phyloP scores from a whole-genome alignment of 805 yeast species.

The Starmerella khaoyaiensis region DNA sequence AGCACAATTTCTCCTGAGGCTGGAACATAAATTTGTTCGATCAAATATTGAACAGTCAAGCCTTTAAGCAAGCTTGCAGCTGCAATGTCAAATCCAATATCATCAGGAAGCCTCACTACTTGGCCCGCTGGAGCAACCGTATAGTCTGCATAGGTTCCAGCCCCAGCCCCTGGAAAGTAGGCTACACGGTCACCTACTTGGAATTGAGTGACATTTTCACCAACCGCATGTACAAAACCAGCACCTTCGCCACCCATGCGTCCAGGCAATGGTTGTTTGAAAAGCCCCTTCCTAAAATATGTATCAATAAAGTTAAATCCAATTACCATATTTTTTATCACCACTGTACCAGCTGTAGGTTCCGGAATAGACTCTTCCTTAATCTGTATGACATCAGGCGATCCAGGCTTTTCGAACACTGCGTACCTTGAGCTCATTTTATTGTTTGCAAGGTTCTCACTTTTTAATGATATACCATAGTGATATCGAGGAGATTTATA shows the following conservation, averaged over 20 bases:
- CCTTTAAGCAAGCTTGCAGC: constrained; percentile 52
- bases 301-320: constrained; percentile 78
- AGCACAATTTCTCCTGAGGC: constrained; percentile 52
- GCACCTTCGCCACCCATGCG: constrained; percentile 51
- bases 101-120: constrained; percentile 39
- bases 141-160: constrained; percentile 71
- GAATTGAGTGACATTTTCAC: constrained; percentile 36
- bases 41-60: constrained; percentile 63
- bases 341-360: constrained; percentile 41
- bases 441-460: no score
- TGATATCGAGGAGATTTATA: no score
- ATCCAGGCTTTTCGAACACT: constrained; percentile 40
- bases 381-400: constrained; percentile 44
- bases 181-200: constrained; percentile 35
- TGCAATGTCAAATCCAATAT: constrained; percentile 40
- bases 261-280: constrained; percentile 57
- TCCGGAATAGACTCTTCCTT: constrained; percentile 15
- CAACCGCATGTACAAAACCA: constrained; percentile 36
- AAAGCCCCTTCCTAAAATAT: constrained; percentile 69
- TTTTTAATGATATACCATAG: no score
- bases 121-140: constrained; percentile 29
- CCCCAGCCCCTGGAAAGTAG: constrained; percentile 47
- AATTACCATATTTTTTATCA: constrained; percentile 59
- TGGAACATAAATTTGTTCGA: constrained; percentile 50
- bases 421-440: no score